Percentiles rank a stretch among this genome's conserved stretches.
Conservation (phyloP, 805 yeast species). For the Saturnispora zaruensis region DNA sequence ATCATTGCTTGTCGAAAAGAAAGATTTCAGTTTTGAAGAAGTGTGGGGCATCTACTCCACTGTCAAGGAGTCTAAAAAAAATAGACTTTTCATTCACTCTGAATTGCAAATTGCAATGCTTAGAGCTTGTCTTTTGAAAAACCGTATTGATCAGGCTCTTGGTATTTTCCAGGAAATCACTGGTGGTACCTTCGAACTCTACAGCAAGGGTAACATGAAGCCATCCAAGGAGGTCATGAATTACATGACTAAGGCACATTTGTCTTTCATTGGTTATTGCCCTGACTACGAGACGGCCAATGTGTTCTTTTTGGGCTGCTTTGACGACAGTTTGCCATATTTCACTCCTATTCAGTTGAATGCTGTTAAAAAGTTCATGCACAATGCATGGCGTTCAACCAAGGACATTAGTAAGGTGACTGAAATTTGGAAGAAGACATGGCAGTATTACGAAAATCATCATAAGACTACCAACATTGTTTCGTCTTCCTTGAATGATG, state of each 20-base stretch:
- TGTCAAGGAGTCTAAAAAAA: slow-evolving; percentile 23
- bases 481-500: slow-evolving; percentile 61
- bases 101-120: slow-evolving; percentile 63
- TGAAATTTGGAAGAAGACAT: slow-evolving; percentile 53
- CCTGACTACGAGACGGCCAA: slow-evolving; percentile 61
- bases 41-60: slow-evolving; percentile 43
- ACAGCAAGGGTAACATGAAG: slow-evolving; percentile 13
- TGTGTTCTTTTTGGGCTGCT: slow-evolving; percentile 65
- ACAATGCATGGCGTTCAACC: slow-evolving; percentile 48
- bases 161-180: slow-evolving; percentile 53
- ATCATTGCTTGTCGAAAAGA: slow-evolving; percentile 54
- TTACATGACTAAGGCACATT: slow-evolving; percentile 64
- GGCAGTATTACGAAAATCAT: slow-evolving; percentile 41
- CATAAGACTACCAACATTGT: slow-evolving; percentile 53
- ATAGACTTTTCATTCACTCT: slow-evolving; percentile 25
- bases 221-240: slow-evolving; percentile 32
- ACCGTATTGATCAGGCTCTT: slow-evolving; percentile 55
- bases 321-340: slow-evolving; percentile 62
- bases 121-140: slow-evolving; percentile 56
- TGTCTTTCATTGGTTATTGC: slow-evolving; percentile 69
- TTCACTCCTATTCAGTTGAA: slow-evolving; percentile 63
- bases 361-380: slow-evolving; percentile 53
- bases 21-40: slow-evolving; percentile 52
- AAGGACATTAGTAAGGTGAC: slow-evolving; percentile 49
- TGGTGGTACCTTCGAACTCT: slow-evolving; percentile 33